Base-by-base conservation (phyloP, 352 stramenopile species). In the Phytophthora constricta region DNA sequence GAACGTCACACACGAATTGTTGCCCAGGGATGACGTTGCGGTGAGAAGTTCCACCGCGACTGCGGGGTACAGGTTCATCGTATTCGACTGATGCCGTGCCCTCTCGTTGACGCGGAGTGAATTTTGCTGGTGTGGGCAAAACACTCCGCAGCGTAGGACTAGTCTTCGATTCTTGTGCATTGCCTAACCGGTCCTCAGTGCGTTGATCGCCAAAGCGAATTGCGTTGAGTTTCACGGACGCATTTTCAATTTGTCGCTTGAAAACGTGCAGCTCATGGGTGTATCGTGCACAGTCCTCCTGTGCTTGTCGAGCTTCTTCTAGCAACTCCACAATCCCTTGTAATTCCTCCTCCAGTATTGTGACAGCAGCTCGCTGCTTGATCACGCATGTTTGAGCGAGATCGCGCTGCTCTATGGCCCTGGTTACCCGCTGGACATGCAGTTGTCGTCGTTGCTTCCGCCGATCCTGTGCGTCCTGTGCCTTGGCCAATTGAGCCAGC, bases 241-340 rank as follows among this genome's bases (percentile, higher is more conserved):
- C 63, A 39, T 83, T 83, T 60, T 90, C 77, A 10, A 86, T 84
- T 37, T 90, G 72, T 19, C 77, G 62, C 50, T 90, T 87, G 48
- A 83, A 33, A 17, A 76, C 23, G 2, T 83, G 74, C 39, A 87
- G 42, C 17, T 78, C 67, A 14, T 62, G 61, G 17, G 65, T 68
- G 19, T 70, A 54, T 2, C 62, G 46, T 14, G 41, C 33, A 25
- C 79, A 90, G 14, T 80, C 47, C 5, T 28, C 58, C 71, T 90
- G 68, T 5, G 77, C 75, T 8, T 77, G 57, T 14, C 47, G 68
- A 19, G 79, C 77, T 55, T 83, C 66, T 8, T 67, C 37, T 14
- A 90, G 37, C 17, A 80, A 56, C 20, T 62, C 37, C 4, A 31
- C 17, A 1, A 83, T 62, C 37, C 81, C 63, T 34, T 46, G 34